These are phyloP conservation scores for Eutrema salsugineum DNA, from an alignment of 441 rosid genomes.

Conservation along the genomic window DNA sequence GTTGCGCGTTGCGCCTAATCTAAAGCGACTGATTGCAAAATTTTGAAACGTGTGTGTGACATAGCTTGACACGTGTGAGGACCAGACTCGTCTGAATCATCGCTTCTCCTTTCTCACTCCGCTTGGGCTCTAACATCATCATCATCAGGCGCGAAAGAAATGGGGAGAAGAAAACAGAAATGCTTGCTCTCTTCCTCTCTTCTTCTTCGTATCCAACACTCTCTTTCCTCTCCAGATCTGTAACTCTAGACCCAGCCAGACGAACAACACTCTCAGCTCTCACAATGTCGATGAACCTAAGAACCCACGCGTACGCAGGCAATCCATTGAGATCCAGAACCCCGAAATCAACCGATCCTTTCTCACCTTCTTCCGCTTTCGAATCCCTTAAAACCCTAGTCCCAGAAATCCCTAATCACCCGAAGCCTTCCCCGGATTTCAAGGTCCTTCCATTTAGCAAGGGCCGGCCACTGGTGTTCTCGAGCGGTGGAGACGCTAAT, in stretches of 20 bases:
- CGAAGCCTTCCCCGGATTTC: constrained; percentile 45
- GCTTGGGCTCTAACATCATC: neutral
- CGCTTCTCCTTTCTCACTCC: neutral
- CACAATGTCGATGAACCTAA: constrained; percentile 62
- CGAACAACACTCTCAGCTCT: constrained; percentile 28
- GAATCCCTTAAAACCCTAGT: constrained; percentile 70
- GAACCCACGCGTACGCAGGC: constrained; percentile 82
- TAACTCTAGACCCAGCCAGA: constrained; percentile 19
- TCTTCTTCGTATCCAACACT: constrained; percentile 24
- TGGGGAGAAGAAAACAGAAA: constrained; percentile 24
- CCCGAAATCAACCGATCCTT: constrained; percentile 53
- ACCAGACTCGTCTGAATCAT: neutral
- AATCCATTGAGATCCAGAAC: constrained; percentile 58
- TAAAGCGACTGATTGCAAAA: neutral
- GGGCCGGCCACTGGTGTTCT: constrained; percentile 75
- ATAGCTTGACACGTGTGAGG: constrained; percentile 8
- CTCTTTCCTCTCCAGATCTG: constrained; percentile 37
- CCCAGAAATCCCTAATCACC: constrained; percentile 37
- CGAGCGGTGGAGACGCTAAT: constrained; percentile 34
- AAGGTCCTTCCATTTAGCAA: constrained; percentile 77
- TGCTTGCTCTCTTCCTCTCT: constrained; percentile 41
- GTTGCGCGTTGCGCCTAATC: neutral
- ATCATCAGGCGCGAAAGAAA: neutral
- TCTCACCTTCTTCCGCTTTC: constrained; percentile 60
- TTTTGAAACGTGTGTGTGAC: neutral